A percentile compares a stretch with the other conserved stretches of the same genome.
Conservation (phyloP, 441 rosid species). For the Isatis lusitanica region DNA sequence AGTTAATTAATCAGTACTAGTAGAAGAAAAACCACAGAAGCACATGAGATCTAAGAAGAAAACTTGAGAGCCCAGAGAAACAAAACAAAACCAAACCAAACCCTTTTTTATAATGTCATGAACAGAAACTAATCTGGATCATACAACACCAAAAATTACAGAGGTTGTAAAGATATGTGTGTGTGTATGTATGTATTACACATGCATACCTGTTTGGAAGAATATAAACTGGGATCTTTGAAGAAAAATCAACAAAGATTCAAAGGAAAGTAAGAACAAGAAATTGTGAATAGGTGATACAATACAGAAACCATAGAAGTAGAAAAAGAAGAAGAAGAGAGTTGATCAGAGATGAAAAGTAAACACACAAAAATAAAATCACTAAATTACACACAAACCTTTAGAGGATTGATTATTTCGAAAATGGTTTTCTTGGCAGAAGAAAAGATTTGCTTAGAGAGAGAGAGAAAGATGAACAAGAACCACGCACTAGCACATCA, state of each 20-base stretch:
- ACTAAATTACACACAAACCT: slow-evolving; percentile 27
- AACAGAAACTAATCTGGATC: slow-evolving; percentile 7
- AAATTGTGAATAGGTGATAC: slow-evolving; percentile 6
- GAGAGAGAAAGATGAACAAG: slow-evolving; percentile 40
- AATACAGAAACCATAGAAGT: neutral
- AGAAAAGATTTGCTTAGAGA: slow-evolving; percentile 21
- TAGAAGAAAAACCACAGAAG: neutral
- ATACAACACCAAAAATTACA: slow-evolving; percentile 14
- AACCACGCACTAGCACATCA: slow-evolving; percentile 90
- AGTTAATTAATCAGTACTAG: neutral
- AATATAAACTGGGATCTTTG: slow-evolving; percentile 13
- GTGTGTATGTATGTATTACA: too few relatives aligned
- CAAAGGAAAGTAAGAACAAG: slow-evolving; percentile 15
- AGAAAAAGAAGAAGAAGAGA: neutral
- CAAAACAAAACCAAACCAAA: neutral
- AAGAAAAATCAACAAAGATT: neutral
- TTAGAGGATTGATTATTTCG: slow-evolving; percentile 18
- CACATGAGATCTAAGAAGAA: slow-evolving; percentile 3
- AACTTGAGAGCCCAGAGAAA: neutral
- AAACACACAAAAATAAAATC: neutral
- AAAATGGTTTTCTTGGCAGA: slow-evolving; percentile 24
- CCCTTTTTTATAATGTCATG: slow-evolving; percentile 24
- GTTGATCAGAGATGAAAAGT: neutral
- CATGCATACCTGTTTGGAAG: slow-evolving; percentile 16
- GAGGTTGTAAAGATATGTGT: neutral